A percentile compares a stretch with the other conserved stretches of the same genome.
phyloP scores from a whole-genome alignment of 2,329 filamentous ascomycete species.

The Exophiala alcalophila region DNA sequence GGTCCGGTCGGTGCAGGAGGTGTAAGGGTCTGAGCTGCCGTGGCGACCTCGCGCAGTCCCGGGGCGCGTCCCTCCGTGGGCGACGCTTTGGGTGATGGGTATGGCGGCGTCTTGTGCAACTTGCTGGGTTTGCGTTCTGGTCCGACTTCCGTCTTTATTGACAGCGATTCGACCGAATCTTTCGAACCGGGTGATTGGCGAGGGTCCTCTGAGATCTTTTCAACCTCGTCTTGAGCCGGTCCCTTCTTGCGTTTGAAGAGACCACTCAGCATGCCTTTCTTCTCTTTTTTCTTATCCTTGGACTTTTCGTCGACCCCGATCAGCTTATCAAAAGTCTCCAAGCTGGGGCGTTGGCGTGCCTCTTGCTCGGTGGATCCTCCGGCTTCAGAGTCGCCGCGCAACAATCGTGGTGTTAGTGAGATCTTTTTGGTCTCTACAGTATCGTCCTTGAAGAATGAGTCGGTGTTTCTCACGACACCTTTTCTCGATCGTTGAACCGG shows the following conservation, averaged over 20 bases:
- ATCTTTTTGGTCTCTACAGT: slow-evolving; percentile 95
- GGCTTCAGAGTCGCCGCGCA: slow-evolving; percentile 84
- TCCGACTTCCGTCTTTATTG: slow-evolving; percentile 34
- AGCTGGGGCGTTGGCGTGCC: slow-evolving; percentile 59
- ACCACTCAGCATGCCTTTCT: slow-evolving; percentile 71
- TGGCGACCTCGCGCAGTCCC: slow-evolving; percentile 39
- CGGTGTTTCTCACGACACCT: slow-evolving; percentile 82
- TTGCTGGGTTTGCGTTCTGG: slow-evolving; percentile 63
- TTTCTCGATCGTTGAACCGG: slow-evolving; percentile 68
- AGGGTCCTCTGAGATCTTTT: slow-evolving; percentile 62
- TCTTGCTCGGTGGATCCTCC: slow-evolving; percentile 79
- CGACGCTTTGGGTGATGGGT: slow-evolving; percentile 34
- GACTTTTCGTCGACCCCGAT: slow-evolving; percentile 55
- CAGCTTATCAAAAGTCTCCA: slow-evolving; percentile 74
- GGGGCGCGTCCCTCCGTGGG: slow-evolving; percentile 27
- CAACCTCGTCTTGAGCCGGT: slow-evolving; percentile 46
- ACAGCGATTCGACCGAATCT: slow-evolving; percentile 43
- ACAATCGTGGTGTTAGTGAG: slow-evolving; percentile 85
- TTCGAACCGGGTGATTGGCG: slow-evolving; percentile 46
- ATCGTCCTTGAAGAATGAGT: slow-evolving; percentile 97
- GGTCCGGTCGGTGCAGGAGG: slow-evolving; percentile 20
- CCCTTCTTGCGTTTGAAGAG: slow-evolving; percentile 63
- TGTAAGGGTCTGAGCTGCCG: slow-evolving; percentile 23
- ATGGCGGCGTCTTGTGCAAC: slow-evolving; percentile 64
- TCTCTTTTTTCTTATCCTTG: slow-evolving; percentile 71